Conservation (phyloP, 2,329 filamentous ascomycete genomes). For the Coniochaeta hoffmannii region DNA sequence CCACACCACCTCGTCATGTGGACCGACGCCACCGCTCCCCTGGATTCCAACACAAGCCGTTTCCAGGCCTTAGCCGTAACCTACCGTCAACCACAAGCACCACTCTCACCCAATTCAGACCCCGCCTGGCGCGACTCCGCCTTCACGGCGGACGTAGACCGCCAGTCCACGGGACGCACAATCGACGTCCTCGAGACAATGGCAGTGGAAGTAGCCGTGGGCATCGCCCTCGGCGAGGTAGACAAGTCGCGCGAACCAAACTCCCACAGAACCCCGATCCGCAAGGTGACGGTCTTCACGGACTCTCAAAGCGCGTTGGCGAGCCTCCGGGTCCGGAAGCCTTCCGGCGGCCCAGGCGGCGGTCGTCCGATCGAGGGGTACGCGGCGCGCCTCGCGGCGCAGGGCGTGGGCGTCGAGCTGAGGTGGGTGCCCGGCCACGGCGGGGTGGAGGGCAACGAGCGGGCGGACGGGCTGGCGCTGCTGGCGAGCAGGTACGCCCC, state of each 20-base stretch:
- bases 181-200: neutral
- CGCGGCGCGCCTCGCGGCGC: neutral
- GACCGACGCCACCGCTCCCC: neutral
- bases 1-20: slow-evolving; percentile 2
- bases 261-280: neutral
- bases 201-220: neutral
- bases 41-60: neutral
- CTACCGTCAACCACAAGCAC: neutral
- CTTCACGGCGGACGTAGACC: neutral
- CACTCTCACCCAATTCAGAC: neutral
- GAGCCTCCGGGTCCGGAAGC: neutral
- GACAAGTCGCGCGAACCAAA: neutral
- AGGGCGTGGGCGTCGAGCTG: neutral
- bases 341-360: neutral
- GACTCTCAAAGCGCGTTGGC: neutral
- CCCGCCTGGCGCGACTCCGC: neutral
- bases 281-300: neutral
- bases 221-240: neutral
- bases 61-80: neutral
- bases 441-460: neutral
- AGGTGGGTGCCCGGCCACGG: neutral
- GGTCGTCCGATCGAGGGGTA: neutral
- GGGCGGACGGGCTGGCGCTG: slow-evolving; percentile 1
- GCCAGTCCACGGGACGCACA: neutral
- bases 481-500: neutral